Percentiles rank a stretch among this genome's conserved stretches.
Evolutionary conservation across 2,329 filamentous ascomycete genomes (phyloP).

Genomic region (Emydomyces testavorans): DNA sequence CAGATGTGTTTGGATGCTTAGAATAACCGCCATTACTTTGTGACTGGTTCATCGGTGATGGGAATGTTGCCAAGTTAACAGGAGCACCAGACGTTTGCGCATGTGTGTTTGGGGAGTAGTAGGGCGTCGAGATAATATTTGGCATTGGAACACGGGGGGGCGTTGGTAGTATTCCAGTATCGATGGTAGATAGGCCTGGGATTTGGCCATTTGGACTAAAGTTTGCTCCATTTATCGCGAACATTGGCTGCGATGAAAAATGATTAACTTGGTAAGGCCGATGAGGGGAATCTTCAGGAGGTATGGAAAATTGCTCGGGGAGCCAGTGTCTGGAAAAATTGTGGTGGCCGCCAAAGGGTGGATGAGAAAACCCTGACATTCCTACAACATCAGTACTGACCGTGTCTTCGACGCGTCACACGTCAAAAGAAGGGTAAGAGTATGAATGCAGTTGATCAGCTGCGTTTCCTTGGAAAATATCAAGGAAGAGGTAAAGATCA

Average conservation of each 20-base stretch:
- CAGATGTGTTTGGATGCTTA: neutral
- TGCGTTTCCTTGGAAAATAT: neutral
- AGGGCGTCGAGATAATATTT: constrained; percentile 22
- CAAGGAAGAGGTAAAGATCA: neutral
- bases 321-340: constrained; percentile 31
- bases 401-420: constrained; percentile 1
- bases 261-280: constrained; percentile 20
- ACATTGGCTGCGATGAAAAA: constrained; percentile 19
- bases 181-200: constrained; percentile 22
- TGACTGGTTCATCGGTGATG: constrained; percentile 4
- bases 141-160: constrained; percentile 19
- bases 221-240: constrained; percentile 19
- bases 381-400: neutral
- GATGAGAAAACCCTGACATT: constrained; percentile 39
- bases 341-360: constrained; percentile 32
- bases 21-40: neutral
- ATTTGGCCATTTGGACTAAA: constrained; percentile 24
- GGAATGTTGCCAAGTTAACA: constrained; percentile 16
- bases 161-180: constrained; percentile 20
- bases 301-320: constrained; percentile 19
- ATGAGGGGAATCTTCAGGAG: constrained; percentile 22
- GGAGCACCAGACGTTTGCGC: constrained; percentile 1
- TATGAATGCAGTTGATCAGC: neutral
- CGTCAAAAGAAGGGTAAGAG: neutral
- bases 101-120: constrained; percentile 24